Conservation (phyloP, 352 stramenopile genomes). For the Nothophytophthora sp. region DNA sequence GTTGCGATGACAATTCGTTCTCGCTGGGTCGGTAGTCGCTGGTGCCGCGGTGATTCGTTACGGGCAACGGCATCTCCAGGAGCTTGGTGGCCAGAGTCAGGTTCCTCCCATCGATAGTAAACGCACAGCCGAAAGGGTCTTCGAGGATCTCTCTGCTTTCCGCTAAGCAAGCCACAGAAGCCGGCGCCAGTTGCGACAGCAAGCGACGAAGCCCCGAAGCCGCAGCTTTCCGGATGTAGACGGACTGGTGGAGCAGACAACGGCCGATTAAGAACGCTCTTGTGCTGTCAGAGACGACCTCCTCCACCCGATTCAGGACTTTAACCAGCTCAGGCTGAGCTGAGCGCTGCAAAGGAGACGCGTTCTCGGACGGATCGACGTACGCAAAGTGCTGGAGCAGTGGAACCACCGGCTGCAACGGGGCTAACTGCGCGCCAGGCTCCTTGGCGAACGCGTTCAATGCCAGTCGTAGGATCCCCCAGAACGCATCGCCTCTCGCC, state of each 20-base stretch:
- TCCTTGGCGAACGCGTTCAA: conserved; percentile 18
- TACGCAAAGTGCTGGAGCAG: conserved; percentile 66
- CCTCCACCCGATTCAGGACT: conserved; percentile 48
- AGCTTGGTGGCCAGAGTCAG: conserved; percentile 23
- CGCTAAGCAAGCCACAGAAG: conserved; percentile 12
- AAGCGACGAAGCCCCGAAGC: conserved; percentile 37
- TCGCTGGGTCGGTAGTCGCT: conserved; percentile 22
- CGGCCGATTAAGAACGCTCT: conserved; percentile 39
- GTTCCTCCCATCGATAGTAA: conserved; percentile 4
- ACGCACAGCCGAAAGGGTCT: conserved; percentile 27
- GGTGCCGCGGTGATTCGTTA: conserved; percentile 8
- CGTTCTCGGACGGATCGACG: conserved; percentile 28
- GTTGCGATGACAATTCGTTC: conserved; percentile 32
- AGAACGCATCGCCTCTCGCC: conserved; percentile 17
- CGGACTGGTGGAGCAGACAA: conserved; percentile 51
- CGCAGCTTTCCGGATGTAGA: conserved; percentile 50
- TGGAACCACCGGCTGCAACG: conserved; percentile 30
- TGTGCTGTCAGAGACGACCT: conserved; percentile 5
- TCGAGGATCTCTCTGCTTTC: conserved; percentile 26
- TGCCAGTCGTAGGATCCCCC: conserved; percentile 24
- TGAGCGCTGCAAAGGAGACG: conserved; percentile 17
- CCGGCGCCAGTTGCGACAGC: conserved; percentile 23
- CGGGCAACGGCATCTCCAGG: conserved; percentile 28
- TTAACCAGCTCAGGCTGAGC: conserved; percentile 38
- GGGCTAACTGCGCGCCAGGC: conserved; percentile 15